phyloP scores from a whole-genome alignment of 2,329 filamentous ascomycete genomes.

The Ophiostoma sp. region DNA sequence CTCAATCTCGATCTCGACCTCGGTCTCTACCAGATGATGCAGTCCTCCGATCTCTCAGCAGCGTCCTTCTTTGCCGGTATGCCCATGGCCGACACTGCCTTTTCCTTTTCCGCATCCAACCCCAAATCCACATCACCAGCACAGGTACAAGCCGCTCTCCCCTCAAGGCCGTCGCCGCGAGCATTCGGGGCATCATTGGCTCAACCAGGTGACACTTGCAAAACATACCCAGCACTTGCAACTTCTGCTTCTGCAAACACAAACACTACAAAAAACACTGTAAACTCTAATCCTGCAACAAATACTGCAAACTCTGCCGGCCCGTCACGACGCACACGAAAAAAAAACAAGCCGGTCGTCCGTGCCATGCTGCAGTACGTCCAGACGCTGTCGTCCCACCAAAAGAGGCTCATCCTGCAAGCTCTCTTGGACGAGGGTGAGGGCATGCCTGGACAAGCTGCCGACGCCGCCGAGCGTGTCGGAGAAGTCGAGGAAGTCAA shows the following conservation, averaged over 20 bases:
- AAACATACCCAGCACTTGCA: background rate
- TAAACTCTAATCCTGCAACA: background rate
- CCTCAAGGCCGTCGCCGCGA: background rate
- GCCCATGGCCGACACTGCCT: background rate
- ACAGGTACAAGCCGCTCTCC: background rate
- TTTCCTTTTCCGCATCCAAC: background rate
- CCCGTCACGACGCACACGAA: conserved; percentile 12
- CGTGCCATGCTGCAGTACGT: conserved; percentile 24
- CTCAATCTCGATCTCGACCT: background rate
- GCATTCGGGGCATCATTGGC: background rate
- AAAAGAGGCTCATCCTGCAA: conserved; percentile 23
- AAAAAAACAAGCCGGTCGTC: conserved; percentile 19
- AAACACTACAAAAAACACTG: background rate
- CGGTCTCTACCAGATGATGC: background rate
- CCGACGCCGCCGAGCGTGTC: conserved; percentile 16
- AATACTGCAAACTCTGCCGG: background rate
- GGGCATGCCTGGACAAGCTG: background rate
- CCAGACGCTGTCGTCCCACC: conserved; percentile 21
- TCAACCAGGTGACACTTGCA: background rate
- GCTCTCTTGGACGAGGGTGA: conserved; percentile 15
- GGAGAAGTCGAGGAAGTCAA: conserved; percentile 16
- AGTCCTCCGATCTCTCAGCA: background rate
- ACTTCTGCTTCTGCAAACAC: background rate
- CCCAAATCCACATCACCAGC: background rate
- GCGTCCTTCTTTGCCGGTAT: background rate